These are phyloP conservation scores for Penstemon eatonii DNA, from an alignment of 257 asterid genomes.

Conservation along the genomic window DNA sequence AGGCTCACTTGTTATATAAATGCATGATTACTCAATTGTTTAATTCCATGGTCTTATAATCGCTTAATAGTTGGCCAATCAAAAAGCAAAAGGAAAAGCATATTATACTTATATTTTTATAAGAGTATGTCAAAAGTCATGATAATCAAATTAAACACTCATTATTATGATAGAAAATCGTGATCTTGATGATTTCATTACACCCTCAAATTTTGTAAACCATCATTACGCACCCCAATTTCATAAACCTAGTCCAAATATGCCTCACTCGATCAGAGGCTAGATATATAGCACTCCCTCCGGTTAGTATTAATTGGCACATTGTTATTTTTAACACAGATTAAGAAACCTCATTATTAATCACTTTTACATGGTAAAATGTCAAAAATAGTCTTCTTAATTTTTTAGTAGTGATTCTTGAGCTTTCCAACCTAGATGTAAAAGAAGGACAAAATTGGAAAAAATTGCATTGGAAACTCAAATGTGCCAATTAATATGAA, in stretches of 20 bases:
- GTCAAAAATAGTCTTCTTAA: too few species aligned
- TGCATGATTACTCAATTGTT: background rate
- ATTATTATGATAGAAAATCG: constrained; percentile 20
- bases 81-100: background rate
- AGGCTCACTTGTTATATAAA: background rate
- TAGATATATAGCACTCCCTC: background rate
- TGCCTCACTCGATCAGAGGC: background rate
- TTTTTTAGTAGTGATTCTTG: too few species aligned
- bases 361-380: too few species aligned
- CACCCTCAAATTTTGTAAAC: constrained; percentile 20
- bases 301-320: too few species aligned
- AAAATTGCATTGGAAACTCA: too few species aligned
- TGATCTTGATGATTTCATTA: constrained; percentile 20
- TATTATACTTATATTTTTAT: too few species aligned
- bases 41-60: background rate
- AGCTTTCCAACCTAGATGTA: too few species aligned
- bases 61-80: background rate
- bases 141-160: constrained; percentile 21
- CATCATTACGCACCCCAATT: constrained; percentile 35
- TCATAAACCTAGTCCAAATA: background rate
- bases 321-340: too few species aligned
- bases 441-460: too few species aligned
- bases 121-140: constrained; percentile 24
- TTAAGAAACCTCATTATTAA: too few species aligned
- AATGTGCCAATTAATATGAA: too few species aligned